A percentile compares a stretch with the other conserved stretches of the same genome.
Conservation (phyloP, 2,329 filamentous ascomycete species). For the Knufia fluminis region DNA sequence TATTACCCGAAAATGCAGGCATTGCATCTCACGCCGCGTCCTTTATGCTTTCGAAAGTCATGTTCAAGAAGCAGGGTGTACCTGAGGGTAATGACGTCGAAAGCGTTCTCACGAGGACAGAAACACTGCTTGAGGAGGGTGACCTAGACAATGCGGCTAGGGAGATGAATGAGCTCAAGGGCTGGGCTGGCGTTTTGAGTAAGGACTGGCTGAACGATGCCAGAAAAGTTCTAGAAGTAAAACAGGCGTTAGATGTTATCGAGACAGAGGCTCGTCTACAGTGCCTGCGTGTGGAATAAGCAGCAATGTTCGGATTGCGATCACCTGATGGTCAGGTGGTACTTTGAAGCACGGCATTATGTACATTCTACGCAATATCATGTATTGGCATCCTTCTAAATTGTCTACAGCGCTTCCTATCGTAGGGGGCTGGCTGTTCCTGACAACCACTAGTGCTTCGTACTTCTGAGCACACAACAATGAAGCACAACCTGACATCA, state of each 20-base stretch:
- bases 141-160: constrained; percentile 82
- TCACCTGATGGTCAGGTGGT: not conserved
- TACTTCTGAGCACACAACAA: not conserved
- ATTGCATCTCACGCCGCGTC: constrained; percentile 90
- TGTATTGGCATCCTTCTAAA: not conserved
- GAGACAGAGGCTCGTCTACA: constrained; percentile 81
- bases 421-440: not conserved
- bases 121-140: constrained; percentile 85
- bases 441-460: not conserved
- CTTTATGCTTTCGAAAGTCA: constrained; percentile 79
- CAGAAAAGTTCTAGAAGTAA: constrained; percentile 84
- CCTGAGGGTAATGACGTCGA: constrained; percentile 84
- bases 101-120: constrained; percentile 80
- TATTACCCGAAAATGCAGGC: constrained; percentile 87
- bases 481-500: not conserved
- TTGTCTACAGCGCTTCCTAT: not conserved
- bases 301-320: not conserved
- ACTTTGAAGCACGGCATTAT: not conserved
- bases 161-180: constrained; percentile 86
- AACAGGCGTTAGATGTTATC: constrained; percentile 93
- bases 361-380: not conserved
- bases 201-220: constrained; percentile 90
- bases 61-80: constrained; percentile 89
- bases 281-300: constrained; percentile 72
- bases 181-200: constrained; percentile 92